Percentiles rank a stretch among this genome's conserved stretches.
phyloP scores from a whole-genome alignment of 352 stramenopile species.

The Pythium myriotylum region DNA sequence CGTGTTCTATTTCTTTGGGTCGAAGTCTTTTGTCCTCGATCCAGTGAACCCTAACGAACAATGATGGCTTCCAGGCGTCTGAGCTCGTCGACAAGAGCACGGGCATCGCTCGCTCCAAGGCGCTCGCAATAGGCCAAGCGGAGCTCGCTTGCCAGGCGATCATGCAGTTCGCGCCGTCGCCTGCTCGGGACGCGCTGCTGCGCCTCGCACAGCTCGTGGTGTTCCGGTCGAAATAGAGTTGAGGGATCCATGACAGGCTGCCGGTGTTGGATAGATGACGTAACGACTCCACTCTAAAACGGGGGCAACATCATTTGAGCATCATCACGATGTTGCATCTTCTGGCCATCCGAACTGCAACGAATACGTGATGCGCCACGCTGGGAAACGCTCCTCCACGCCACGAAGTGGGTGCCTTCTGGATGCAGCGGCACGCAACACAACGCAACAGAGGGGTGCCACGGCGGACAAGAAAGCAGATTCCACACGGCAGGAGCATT shows the following conservation, averaged over 20 bases:
- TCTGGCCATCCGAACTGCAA: not conserved
- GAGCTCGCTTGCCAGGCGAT: conserved; percentile 94
- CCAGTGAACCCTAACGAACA: not conserved
- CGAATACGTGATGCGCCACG: not conserved
- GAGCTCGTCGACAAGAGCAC: conserved; percentile 90
- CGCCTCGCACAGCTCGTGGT: conserved; percentile 88
- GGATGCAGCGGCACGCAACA: not conserved
- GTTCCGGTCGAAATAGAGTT: conserved; percentile 85
- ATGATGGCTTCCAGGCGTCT: conserved; percentile 53
- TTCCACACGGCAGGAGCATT: no score
- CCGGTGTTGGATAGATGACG: conserved; percentile 10
- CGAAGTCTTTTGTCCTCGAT: conserved; percentile 25
- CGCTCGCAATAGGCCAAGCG: conserved; percentile 95
- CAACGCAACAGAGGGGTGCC: no score
- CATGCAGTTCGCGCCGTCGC: conserved; percentile 85
- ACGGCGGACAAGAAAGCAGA: no score
- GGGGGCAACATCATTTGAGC: not conserved
- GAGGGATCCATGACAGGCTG: no score
- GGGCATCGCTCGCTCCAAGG: conserved; percentile 92
- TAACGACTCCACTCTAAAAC: not conserved
- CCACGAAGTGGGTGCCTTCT: not conserved
- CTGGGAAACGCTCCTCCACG: not conserved
- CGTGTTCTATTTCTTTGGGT: conserved; percentile 27
- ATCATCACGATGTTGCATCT: conserved; percentile 11
- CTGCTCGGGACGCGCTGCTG: conserved; percentile 82